Conservation (phyloP, 2,329 filamentous ascomycete genomes). For the Ophiostoma australiae region DNA sequence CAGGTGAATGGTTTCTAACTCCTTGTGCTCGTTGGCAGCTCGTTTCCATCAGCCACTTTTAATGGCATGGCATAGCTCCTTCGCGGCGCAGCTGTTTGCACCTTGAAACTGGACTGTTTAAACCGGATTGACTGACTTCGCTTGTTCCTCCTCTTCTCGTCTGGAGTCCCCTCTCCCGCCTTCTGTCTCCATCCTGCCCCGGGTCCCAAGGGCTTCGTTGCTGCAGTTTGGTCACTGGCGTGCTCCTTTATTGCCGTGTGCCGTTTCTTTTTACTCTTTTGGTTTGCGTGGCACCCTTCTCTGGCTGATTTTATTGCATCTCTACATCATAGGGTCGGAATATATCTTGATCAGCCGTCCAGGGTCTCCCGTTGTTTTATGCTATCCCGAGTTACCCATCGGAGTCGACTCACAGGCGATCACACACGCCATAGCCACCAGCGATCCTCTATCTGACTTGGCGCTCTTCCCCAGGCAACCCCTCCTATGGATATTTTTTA, state of each 20-base stretch:
- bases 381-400: background rate
- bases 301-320: background rate
- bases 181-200: background rate
- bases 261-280: background rate
- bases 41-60: background rate
- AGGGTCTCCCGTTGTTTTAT: background rate
- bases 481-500: background rate
- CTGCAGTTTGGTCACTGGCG: background rate
- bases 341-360: background rate
- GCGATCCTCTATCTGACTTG: background rate
- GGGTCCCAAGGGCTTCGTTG: background rate
- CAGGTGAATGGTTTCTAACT: background rate
- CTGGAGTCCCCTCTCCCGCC: background rate
- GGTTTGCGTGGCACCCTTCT: background rate
- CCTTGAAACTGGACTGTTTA: background rate
- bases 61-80: background rate
- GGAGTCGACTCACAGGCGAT: background rate
- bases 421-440: background rate
- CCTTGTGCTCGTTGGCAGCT: background rate
- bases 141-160: slow-evolving; percentile 14
- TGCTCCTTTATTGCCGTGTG: background rate
- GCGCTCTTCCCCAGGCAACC: background rate
- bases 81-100: background rate
- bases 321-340: background rate
- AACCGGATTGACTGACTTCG: background rate